phyloP scores from a whole-genome alignment of 352 stramenopile genomes.

The Globisporangium uncinulatum region DNA sequence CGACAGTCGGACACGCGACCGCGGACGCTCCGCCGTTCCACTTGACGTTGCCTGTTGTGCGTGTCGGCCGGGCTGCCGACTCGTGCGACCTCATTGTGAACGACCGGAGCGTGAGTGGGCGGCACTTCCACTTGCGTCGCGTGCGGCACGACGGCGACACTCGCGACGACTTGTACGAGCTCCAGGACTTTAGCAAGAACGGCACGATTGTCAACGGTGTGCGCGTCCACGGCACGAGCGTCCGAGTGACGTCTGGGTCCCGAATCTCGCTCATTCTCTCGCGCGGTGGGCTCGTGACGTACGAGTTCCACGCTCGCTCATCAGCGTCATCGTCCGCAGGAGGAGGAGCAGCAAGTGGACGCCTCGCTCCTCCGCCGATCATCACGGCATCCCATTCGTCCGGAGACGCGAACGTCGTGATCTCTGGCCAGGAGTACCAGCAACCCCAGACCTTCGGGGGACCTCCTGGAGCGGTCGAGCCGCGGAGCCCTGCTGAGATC shows the following conservation, averaged over 20 bases:
- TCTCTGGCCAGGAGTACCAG: conserved; percentile 69
- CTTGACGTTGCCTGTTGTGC: conserved; percentile 61
- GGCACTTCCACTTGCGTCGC: conserved; percentile 79
- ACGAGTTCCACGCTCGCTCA: conserved; percentile 76
- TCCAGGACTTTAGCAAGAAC: conserved; percentile 89
- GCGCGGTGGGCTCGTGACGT: conserved; percentile 74
- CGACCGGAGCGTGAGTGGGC: conserved; percentile 80
- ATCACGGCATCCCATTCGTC: conserved; percentile 33
- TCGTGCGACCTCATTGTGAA: conserved; percentile 87
- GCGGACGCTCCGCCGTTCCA: conserved; percentile 60
- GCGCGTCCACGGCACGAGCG: conserved; percentile 71
- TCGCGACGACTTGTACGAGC: conserved; percentile 62
- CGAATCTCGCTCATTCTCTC: conserved; percentile 85
- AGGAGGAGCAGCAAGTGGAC: conserved; percentile 2
- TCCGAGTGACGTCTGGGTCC: conserved; percentile 60
- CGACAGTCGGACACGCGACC: conserved; percentile 11
- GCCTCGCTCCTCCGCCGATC: conserved; percentile 41
- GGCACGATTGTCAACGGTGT: conserved; percentile 88
- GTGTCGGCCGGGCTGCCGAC: conserved; percentile 71
- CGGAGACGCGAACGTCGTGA: conserved; percentile 38
- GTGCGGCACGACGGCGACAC: conserved; percentile 46
- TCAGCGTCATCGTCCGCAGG: not conserved
- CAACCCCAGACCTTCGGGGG: conserved; percentile 32
- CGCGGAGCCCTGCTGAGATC: conserved; percentile 71
- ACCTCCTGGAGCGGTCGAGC: conserved; percentile 23